Evolutionary conservation across 768 basidiomycete genomes (phyloP).

Genomic region (Macrolepiota albuminosa): DNA sequence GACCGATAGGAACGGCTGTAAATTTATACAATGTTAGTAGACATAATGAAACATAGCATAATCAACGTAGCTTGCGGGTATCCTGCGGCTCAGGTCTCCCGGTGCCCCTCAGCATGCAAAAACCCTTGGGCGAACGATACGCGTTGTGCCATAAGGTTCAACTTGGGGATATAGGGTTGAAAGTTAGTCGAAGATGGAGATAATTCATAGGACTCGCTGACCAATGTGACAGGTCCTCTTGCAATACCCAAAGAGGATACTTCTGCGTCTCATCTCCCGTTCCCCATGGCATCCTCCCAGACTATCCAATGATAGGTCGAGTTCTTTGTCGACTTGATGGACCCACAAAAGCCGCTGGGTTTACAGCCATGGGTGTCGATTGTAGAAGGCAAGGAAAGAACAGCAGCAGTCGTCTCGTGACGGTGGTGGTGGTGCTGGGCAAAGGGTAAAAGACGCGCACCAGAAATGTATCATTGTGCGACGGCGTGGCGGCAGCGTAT

Average conservation of each 20-base stretch:
- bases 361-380: not conserved
- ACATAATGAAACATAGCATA: too few species aligned
- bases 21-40: too few species aligned
- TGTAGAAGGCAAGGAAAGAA: conserved; percentile 2
- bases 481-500: not conserved
- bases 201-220: conserved; percentile 5
- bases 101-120: too few species aligned
- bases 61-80: too few species aligned
- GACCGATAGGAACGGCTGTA: too few species aligned
- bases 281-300: conserved; percentile 3
- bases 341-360: not conserved
- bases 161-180: conserved; percentile 11
- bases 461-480: not conserved
- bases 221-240: conserved; percentile 1
- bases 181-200: conserved; percentile 8
- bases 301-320: not conserved
- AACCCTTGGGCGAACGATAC: conserved; percentile 41
- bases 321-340: conserved; percentile 1
- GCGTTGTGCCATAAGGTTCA: conserved; percentile 29
- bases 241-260: conserved; percentile 11
- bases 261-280: not conserved
- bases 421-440: conserved; percentile 6
- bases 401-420: conserved; percentile 2
- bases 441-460: conserved; percentile 6
- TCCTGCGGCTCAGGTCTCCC: too few species aligned